Evolutionary conservation across 2,329 filamentous ascomycete species (phyloP), one percentile per base, ranked within the genome.

Genomic region (Aspergillus sojae): DNA sequence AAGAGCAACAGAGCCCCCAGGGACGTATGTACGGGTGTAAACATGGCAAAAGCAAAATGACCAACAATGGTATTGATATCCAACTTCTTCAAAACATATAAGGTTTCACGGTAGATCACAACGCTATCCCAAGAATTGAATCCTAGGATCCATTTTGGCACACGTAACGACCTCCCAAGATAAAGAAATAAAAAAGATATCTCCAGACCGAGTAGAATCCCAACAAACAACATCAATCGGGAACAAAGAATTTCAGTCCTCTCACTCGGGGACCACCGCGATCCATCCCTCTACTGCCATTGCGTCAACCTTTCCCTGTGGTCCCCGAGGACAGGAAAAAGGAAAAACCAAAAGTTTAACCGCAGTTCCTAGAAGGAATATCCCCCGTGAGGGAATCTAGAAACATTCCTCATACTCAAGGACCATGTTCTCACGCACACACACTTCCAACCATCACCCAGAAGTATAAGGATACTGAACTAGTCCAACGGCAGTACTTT

Each of bases 11-110:
- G 57, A 2, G 84, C 83, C 21, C 84, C 84, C 12, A 85, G 69
- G 6, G 80, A 78, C 16, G 84, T 84, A 66, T 85, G 79, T 30
- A 85, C 60, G 0, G 84, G 83, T 0, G 83, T 85, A 67, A 86
- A 85, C 83, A 86, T 85, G 43, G 4, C 19, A 19, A n/a, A 39
- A 39, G 34, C 32, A 34, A 41, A 2, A 41, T n/a, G 16, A 19
- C 19, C 30, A 23, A 36, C 23, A 54, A 54, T 36, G n/a, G 32
- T 12, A 54, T 54, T 36, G 5, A 9, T 32, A n/a, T 54, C 28
- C 52, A 36, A 11, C 9, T n/a, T 54, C 19, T 14, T 5, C 21
- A 41, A 41, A 10, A 41, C 36, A 45, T 23, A 12, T 46, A 46
- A 23, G 43, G 10, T 46, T 46, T 46, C 43, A 46, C 5, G 11